Conservation (phyloP, 768 basidiomycete species). For the Rubroboletus satanas region DNA sequence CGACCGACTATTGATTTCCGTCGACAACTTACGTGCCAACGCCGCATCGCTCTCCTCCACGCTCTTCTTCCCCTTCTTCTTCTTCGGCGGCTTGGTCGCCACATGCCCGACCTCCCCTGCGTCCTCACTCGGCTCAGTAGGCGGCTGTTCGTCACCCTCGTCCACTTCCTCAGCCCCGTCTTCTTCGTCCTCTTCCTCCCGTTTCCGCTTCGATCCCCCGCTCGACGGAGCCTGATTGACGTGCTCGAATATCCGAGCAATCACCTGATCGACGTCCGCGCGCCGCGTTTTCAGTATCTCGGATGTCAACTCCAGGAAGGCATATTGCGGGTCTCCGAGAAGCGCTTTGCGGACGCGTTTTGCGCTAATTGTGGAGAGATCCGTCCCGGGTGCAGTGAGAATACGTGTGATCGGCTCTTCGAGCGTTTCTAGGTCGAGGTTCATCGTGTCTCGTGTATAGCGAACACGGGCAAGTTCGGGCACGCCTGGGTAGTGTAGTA, state of each 20-base stretch:
- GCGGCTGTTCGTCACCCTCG: constrained; percentile 20
- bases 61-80: constrained; percentile 42
- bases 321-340: constrained; percentile 35
- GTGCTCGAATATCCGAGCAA: constrained; percentile 59
- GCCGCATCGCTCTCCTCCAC: constrained; percentile 63
- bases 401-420: constrained; percentile 63
- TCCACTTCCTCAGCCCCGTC: constrained; percentile 2
- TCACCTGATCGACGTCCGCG: constrained; percentile 63
- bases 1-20: constrained; percentile 63
- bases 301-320: constrained; percentile 47
- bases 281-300: constrained; percentile 66
- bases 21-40: constrained; percentile 66
- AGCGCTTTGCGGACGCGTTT: constrained; percentile 84
- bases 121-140: constrained; percentile 13
- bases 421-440: constrained; percentile 50
- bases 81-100: constrained; percentile 36
- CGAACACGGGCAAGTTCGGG: background rate
- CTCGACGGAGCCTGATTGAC: constrained; percentile 40
- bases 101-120: constrained; percentile 7
- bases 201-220: constrained; percentile 27
- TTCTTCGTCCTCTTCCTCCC: constrained; percentile 23
- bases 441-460: constrained; percentile 36
- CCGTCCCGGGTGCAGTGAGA: constrained; percentile 70
- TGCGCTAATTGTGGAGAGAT: constrained; percentile 78
- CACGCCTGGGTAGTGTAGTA: background rate